phyloP scores from a whole-genome alignment of 345 rosid species.

The Salix exigua region DNA sequence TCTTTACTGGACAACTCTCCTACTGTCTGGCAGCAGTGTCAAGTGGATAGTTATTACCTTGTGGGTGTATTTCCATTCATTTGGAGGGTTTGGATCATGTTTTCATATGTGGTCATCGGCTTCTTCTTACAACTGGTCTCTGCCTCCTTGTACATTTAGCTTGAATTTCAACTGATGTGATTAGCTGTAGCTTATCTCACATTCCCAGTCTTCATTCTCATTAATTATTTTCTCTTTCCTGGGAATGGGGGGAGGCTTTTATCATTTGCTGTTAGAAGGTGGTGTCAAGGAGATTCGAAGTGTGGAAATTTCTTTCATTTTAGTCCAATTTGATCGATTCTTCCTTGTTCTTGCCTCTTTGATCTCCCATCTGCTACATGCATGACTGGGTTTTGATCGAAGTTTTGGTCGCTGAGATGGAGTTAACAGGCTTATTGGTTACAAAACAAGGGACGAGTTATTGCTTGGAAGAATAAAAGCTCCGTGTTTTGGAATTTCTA shows the following conservation, averaged over 20 bases:
- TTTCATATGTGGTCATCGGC: neutral
- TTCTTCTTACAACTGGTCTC: neutral
- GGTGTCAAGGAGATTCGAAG: constrained; percentile 8
- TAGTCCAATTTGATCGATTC: neutral
- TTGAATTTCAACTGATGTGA: neutral
- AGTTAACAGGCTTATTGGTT: constrained; percentile 1
- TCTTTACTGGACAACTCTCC: neutral
- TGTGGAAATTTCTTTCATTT: neutral
- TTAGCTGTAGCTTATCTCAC: neutral
- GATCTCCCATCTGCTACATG: constrained; percentile 1
- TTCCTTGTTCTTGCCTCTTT: constrained; percentile 3
- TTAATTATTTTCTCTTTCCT: neutral
- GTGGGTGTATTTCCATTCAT: neutral
- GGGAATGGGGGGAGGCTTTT: neutral
- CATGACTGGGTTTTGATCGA: constrained; percentile 1
- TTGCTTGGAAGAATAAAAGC: neutral
- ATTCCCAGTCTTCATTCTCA: neutral
- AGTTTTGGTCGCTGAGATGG: constrained; percentile 5
- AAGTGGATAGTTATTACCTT: constrained; percentile 11
- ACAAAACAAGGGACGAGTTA: neutral
- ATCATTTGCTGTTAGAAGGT: neutral
- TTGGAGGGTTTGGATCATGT: neutral
- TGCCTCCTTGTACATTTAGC: neutral
- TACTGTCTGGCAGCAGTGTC: constrained; percentile 3
- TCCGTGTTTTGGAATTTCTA: neutral